Percentiles rank a stretch among this genome's conserved stretches.
Conservation (phyloP, 73 alveolate genomes). For the Tetrahymena thermophila region DNA sequence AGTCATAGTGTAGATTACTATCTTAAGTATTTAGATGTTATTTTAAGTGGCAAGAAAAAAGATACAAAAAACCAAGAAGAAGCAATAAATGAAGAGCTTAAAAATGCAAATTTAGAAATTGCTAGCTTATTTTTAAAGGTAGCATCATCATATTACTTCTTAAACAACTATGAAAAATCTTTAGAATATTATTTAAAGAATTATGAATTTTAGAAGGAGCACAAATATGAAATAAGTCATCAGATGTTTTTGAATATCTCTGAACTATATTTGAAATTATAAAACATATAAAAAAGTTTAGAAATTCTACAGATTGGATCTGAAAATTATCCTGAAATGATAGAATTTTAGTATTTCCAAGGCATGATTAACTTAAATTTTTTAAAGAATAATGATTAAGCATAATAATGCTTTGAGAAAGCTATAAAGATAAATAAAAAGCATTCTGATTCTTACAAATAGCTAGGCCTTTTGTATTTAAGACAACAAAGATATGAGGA, state of each 20-base stretch:
- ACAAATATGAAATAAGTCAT: neutral
- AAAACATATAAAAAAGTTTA: neutral
- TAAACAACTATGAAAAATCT: neutral
- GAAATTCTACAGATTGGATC: neutral
- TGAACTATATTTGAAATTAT: neutral
- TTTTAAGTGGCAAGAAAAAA: neutral
- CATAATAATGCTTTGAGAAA: neutral
- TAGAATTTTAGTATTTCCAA: neutral
- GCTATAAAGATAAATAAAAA: neutral
- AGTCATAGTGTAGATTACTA: neutral
- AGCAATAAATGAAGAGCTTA: neutral
- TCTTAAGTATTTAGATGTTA: neutral
- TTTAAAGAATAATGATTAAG: neutral
- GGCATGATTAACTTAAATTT: neutral
- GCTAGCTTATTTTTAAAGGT: neutral
- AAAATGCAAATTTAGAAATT: neutral
- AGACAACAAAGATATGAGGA: neutral
- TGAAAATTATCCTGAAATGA: neutral
- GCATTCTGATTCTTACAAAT: neutral
- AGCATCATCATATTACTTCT: neutral
- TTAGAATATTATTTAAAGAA: neutral
- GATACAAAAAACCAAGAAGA: neutral
- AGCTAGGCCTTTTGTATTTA: neutral
- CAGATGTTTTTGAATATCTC: neutral
- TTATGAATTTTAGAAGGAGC: neutral